A percentile compares a stretch with the other conserved stretches of the same genome.
These are phyloP conservation scores for Micractinium sp. DNA, from an alignment of 139 green algal genomes.

Conservation along the genomic window DNA sequence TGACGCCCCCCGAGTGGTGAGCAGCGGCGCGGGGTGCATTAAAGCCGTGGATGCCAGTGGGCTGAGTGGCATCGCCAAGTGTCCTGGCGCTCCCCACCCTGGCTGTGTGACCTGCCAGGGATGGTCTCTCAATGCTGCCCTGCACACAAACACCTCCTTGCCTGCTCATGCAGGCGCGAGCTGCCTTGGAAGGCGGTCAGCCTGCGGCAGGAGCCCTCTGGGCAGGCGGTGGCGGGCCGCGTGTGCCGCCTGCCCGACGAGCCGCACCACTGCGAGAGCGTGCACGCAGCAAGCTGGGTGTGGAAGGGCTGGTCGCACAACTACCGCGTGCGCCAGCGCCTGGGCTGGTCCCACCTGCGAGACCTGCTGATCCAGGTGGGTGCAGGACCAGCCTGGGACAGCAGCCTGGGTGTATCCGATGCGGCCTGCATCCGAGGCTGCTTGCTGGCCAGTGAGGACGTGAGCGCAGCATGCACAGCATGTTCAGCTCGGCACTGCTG, in stretches of 20 bases:
- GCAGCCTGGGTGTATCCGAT: neutral
- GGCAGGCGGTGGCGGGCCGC: neutral
- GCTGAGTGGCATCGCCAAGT: neutral
- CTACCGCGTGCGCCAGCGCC: constrained; percentile 30
- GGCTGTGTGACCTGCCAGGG: neutral
- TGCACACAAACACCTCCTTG: neutral
- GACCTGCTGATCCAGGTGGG: constrained; percentile 2
- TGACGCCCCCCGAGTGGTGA: constrained; percentile 13
- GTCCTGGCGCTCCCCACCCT: neutral
- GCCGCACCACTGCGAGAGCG: constrained; percentile 14
- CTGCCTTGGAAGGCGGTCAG: neutral
- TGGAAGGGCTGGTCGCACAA: neutral
- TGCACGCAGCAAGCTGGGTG: constrained; percentile 12
- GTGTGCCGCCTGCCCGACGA: constrained; percentile 4
- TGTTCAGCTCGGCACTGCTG: neutral
- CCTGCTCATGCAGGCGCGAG: neutral
- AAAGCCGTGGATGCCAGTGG: neutral
- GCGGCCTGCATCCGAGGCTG: too few relatives aligned
- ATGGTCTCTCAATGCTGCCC: neutral
- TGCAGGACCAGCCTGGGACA: neutral
- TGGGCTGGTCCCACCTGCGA: constrained; percentile 27
- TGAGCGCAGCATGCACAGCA: neutral
- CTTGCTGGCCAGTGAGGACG: too few relatives aligned
- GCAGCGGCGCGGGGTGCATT: neutral
- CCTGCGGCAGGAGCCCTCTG: constrained; percentile 11